phyloP scores from a whole-genome alignment of 495 filamentous ascomycete genomes.

The Daldinia loculata region DNA sequence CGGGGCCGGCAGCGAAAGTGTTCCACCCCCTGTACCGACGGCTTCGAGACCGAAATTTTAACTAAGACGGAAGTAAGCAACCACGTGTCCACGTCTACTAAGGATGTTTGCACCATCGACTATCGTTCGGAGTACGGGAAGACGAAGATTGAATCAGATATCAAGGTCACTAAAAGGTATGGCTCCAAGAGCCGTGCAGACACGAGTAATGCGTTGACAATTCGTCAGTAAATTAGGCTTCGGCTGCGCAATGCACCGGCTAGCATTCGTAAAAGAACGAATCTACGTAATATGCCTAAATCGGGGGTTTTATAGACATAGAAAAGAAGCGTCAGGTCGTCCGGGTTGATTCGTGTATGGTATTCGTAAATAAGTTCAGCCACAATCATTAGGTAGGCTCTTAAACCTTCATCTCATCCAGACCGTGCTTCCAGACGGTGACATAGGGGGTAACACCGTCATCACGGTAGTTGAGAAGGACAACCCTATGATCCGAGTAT shows the following conservation, averaged over 20 bases:
- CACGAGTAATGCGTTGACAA: constrained; percentile 9
- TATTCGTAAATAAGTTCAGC: constrained; percentile 19
- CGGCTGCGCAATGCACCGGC: constrained; percentile 21
- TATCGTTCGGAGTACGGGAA: not conserved
- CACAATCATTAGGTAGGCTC: constrained; percentile 8
- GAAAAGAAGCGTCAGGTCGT: constrained; percentile 35
- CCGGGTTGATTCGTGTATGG: constrained; percentile 26
- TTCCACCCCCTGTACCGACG: constrained; percentile 62
- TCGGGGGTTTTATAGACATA: constrained; percentile 24
- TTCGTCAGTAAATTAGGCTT: constrained; percentile 27
- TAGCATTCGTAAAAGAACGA: constrained; percentile 29
- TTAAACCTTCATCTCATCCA: constrained; percentile 93
- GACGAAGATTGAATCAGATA: constrained; percentile 2
- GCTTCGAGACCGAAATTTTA: constrained; percentile 54
- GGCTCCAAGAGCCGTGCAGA: not conserved
- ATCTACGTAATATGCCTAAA: constrained; percentile 24
- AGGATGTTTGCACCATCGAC: not conserved
- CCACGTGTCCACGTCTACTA: not conserved
- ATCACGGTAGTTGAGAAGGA: constrained; percentile 96
- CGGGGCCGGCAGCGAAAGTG: constrained; percentile 20
- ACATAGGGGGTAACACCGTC: constrained; percentile 92
- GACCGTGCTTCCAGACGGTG: constrained; percentile 94
- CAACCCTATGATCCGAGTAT: constrained; percentile 66
- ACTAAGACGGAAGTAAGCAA: not conserved
- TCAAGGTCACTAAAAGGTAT: constrained; percentile 9